These are phyloP conservation scores for Colletotrichum falcatum DNA, from an alignment of 2,329 filamentous ascomycete genomes.

Conservation along the genomic window DNA sequence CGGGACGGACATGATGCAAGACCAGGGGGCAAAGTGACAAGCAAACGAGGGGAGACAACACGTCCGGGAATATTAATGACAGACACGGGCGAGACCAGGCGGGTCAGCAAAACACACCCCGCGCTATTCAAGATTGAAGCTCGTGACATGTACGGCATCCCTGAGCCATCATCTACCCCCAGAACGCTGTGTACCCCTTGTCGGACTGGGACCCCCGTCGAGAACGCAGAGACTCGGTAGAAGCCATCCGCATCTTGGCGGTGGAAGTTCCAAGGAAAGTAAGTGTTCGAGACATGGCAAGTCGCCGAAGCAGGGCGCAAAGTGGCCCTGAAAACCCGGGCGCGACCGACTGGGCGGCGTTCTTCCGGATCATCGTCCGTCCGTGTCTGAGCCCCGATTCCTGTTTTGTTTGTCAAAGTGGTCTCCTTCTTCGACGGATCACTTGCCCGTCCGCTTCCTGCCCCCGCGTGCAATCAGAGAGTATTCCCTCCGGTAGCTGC, in stretches of 20 bases:
- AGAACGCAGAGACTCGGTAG: slow-evolving; percentile 7
- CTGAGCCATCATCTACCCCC: background rate
- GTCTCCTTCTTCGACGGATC: background rate
- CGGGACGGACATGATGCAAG: background rate
- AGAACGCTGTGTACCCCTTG: background rate
- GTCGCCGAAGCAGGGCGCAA: slow-evolving; percentile 15
- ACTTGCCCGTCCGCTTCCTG: background rate
- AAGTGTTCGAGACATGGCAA: slow-evolving; percentile 30
- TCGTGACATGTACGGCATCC: background rate
- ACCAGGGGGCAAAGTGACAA: background rate
- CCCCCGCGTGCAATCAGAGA: too few relatives aligned
- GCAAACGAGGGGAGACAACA: background rate
- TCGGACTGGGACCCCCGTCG: background rate
- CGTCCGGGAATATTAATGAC: background rate
- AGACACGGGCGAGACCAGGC: background rate
- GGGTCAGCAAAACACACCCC: background rate
- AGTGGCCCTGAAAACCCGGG: background rate
- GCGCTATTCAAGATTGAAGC: background rate
- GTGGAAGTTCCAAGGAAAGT: slow-evolving; percentile 12
- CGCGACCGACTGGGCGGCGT: background rate
- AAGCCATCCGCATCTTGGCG: slow-evolving; percentile 8
- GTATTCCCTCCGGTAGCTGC: background rate
- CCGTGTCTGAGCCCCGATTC: slow-evolving; percentile 5
- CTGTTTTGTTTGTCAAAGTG: slow-evolving; percentile 1
- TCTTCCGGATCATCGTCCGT: slow-evolving; percentile 1